Evolutionary conservation across 352 stramenopile species (phyloP).

Genomic region (Phytophthora capsici): DNA sequence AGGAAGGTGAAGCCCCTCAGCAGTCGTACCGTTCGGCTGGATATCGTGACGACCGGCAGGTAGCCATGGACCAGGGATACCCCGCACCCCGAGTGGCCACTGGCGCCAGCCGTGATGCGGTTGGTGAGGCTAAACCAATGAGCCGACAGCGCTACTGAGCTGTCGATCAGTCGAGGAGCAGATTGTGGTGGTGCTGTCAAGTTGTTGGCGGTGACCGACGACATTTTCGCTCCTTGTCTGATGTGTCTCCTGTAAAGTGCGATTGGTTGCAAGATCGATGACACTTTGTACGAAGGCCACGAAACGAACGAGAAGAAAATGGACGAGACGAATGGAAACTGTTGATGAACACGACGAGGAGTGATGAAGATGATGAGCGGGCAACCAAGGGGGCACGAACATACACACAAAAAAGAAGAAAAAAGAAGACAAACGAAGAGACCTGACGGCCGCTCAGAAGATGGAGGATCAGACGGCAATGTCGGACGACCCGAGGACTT

Average conservation of each 20-base stretch:
- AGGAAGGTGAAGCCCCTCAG: conserved; percentile 62
- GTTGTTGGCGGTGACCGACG: conserved; percentile 17
- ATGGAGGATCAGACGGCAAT: conserved; percentile 40
- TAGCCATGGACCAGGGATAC: conserved; percentile 59
- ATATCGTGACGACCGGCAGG: conserved; percentile 58
- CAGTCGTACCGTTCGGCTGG: conserved; percentile 63
- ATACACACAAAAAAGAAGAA: conserved; percentile 30
- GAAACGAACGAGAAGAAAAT: conserved; percentile 35
- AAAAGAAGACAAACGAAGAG: conserved; percentile 39
- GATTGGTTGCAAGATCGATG: conserved; percentile 24
- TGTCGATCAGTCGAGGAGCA: conserved; percentile 16
- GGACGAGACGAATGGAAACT: conserved; percentile 36
- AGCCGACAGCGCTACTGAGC: conserved; percentile 83
- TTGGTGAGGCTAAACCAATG: conserved; percentile 72
- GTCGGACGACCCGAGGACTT: conserved; percentile 44
- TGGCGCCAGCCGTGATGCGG: conserved; percentile 57
- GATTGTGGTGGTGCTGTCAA: conserved; percentile 23
- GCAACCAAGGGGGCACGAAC: conserved; percentile 31
- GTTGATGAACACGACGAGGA: conserved; percentile 37
- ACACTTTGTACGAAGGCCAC: conserved; percentile 16
- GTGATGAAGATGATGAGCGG: conserved; percentile 35
- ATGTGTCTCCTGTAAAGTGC: conserved; percentile 24
- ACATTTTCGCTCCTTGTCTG: conserved; percentile 21
- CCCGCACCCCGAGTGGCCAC: conserved; percentile 69
- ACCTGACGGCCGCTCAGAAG: conserved; percentile 40